A percentile compares a stretch with the other conserved stretches of the same genome.
Evolutionary conservation across 1,284 basidiomycete species (phyloP).

Genomic region (Anthracocystis walkeri): DNA sequence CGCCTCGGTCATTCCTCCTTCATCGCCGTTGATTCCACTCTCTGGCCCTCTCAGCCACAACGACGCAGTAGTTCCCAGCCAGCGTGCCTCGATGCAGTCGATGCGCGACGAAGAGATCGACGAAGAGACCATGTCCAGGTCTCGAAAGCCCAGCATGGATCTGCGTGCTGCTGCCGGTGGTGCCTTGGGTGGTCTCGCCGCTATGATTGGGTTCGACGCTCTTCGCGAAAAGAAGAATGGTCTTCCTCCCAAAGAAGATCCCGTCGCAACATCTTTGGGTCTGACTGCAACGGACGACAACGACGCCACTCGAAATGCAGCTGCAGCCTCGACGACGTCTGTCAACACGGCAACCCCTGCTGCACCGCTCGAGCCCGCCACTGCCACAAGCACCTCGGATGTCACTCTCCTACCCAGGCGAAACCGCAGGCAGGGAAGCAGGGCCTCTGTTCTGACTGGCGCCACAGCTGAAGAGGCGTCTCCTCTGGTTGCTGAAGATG

Average conservation of each 20-base stretch:
- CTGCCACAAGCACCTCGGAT: conserved; percentile 11
- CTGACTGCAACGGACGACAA: conserved; percentile 18
- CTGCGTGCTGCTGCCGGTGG: conserved; percentile 49
- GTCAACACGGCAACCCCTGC: conserved; percentile 20
- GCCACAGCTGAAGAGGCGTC: conserved; percentile 5
- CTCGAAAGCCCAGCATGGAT: conserved; percentile 45
- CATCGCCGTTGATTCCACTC: conserved; percentile 46
- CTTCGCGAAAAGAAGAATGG: conserved; percentile 47
- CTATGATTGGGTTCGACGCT: conserved; percentile 52
- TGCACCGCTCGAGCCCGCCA: conserved; percentile 5
- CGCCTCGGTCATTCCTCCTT: conserved; percentile 36
- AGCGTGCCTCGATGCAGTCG: conserved; percentile 46
- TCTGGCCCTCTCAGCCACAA: conserved; percentile 55
- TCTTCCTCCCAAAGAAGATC: conserved; percentile 37
- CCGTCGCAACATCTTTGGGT: conserved; percentile 19
- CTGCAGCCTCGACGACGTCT: conserved; percentile 21
- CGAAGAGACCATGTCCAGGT: conserved; percentile 35
- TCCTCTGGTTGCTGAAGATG: conserved; percentile 2
- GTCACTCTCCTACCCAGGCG: conserved; percentile 25
- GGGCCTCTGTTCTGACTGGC: conserved; percentile 21
- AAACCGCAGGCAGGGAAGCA: conserved; percentile 24
- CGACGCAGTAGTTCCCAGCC: conserved; percentile 45
- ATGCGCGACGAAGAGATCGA: conserved; percentile 46
- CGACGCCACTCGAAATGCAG: conserved; percentile 11
- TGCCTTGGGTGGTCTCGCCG: conserved; percentile 48